Evolutionary conservation across 129 eudicot genomes (phyloP).

Genomic region (Silybum marianum): DNA sequence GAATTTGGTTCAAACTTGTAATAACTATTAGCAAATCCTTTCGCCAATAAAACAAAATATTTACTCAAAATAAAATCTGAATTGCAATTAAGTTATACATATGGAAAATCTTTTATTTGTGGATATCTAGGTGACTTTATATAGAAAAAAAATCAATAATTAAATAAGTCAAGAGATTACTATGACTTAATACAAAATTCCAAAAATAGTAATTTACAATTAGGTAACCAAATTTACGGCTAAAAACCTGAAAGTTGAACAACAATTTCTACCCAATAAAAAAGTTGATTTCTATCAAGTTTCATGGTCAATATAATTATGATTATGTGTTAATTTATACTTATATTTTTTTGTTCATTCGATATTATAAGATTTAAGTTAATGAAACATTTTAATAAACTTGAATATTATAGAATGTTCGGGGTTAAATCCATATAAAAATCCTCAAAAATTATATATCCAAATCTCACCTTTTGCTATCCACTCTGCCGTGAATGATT

Average conservation of each 20-base stretch:
- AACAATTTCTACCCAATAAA: conserved; percentile 30
- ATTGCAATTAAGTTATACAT: background rate
- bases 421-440: conserved; percentile 8
- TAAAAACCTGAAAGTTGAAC: conserved; percentile 27
- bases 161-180: conserved; percentile 18
- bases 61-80: background rate
- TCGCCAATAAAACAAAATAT: no score
- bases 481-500: conserved; percentile 29
- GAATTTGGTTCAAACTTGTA: background rate
- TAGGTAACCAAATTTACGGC: conserved; percentile 37
- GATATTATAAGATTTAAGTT: background rate
- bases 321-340: background rate
- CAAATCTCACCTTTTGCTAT: conserved; percentile 48
- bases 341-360: background rate
- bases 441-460: conserved; percentile 29
- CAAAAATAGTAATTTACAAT: conserved; percentile 19
- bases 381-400: background rate
- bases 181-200: conserved; percentile 15
- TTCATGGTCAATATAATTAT: background rate
- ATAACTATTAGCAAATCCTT: no score
- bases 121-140: background rate
- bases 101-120: background rate
- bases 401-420: background rate
- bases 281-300: background rate
- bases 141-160: background rate